Evolutionary conservation across 768 basidiomycete species (phyloP), one percentile per base, ranked within the genome.

Genomic region (Solioccasus polychromus): DNA sequence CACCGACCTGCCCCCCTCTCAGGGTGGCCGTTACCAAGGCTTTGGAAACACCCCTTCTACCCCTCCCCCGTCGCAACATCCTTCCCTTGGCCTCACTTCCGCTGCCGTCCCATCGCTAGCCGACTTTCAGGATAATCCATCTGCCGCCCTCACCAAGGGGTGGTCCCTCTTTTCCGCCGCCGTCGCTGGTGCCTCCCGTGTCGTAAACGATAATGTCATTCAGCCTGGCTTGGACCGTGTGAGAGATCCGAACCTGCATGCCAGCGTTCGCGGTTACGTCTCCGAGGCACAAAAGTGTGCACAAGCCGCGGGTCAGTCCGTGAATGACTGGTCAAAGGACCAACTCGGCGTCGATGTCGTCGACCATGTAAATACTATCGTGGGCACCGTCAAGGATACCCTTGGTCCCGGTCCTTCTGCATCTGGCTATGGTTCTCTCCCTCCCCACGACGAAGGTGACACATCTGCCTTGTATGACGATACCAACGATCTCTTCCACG

Each of bases 131-230:
- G 80, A 86, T 35, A 91, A 92, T 60, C 95, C 95, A 0, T 66
- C 85, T 29, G 82, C 79, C 8, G 94, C 95, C 0, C 67, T 97
- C 12, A 80, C 80, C 57, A 97, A 97, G 71, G 92, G 94, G 35
- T 98, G 96, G 96, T 91, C 92, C 20, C 68, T 98, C n/a, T 85
- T 99, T 61, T 87, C 91, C 23, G 78, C 88, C 1, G 92, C 83
- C 26, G 84, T 98, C 12, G 78, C 69, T 1, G 88, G 85, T 40
- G 93, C 93, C 17, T 78, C 83, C 5, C 80, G 80, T 57, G 86
- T 69, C 15, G 88, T 97, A 39, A 78, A 80, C 53, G 88, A 92
- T 61, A 85, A 80, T 54, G 87, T 98, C 35, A 86, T 98, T 47
- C 91, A 96, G 64, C 95, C 95, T 6, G 85, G 88, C 18, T 70